These are phyloP conservation scores for Melaleuca quinquenervia DNA, from an alignment of 345 rosid genomes.

Conservation along the genomic window DNA sequence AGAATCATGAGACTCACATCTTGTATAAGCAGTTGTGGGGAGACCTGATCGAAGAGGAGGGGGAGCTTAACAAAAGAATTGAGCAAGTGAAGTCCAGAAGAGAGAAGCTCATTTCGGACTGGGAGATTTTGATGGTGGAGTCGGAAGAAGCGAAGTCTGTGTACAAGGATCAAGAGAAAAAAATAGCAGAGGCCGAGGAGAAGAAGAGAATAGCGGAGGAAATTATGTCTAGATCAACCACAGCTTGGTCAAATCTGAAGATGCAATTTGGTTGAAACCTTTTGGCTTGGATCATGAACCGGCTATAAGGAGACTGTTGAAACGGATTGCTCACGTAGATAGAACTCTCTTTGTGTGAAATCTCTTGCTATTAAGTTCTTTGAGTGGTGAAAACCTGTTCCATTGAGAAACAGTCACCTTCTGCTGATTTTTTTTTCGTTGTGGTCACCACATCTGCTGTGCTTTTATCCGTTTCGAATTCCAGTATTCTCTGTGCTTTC, in stretches of 20 bases:
- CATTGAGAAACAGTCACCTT: background rate
- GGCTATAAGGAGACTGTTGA: background rate
- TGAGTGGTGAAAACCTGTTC: background rate
- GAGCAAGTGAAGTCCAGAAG: background rate
- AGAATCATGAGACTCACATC: background rate
- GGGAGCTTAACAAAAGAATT: background rate
- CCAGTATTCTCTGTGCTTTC: background rate
- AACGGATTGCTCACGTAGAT: background rate
- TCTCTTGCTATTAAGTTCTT: background rate
- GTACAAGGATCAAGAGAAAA: background rate
- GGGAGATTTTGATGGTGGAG: background rate
- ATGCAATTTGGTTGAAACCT: background rate
- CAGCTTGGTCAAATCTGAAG: background rate
- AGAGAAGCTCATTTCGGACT: background rate
- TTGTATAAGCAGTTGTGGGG: background rate
- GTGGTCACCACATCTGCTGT: background rate
- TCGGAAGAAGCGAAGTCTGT: background rate
- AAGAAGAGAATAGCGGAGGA: slow-evolving; percentile 1
- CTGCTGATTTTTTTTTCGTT: background rate
- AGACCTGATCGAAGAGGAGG: background rate
- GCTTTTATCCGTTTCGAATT: background rate
- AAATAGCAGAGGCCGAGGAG: background rate
- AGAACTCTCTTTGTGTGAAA: background rate
- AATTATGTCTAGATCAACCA: background rate
- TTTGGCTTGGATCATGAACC: background rate